Evolutionary conservation across 2,329 filamentous ascomycete genomes (phyloP).

Genomic region (Fusarium redolens): DNA sequence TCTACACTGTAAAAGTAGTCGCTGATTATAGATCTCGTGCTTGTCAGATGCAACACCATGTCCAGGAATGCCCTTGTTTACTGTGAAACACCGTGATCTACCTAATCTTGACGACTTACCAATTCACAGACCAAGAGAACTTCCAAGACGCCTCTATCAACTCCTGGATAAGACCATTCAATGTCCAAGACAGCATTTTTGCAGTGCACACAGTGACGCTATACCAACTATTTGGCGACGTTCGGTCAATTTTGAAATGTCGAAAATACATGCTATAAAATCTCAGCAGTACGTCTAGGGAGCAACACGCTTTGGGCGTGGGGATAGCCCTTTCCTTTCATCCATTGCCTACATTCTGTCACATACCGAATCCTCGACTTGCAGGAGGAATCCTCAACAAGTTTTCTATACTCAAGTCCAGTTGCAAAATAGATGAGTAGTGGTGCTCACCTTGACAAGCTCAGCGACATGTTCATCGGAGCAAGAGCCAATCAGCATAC

Average conservation of each 20-base stretch:
- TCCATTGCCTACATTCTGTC: too few relatives aligned
- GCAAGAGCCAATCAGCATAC: conserved; percentile 18
- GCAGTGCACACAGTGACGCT: too few relatives aligned
- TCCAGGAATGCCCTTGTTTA: not conserved
- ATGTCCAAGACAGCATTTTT: not conserved
- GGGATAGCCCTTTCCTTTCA: too few relatives aligned
- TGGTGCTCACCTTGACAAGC: not conserved
- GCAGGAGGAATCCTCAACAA: not conserved
- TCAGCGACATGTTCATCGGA: not conserved
- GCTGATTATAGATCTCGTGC: not conserved
- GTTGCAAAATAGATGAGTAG: not conserved
- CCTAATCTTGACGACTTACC: not conserved
- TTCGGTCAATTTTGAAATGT: too few relatives aligned
- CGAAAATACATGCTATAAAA: too few relatives aligned
- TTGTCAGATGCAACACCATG: too few relatives aligned
- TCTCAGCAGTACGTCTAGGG: too few relatives aligned
- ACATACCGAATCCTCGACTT: too few relatives aligned
- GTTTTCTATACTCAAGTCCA: too few relatives aligned
- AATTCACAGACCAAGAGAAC: not conserved
- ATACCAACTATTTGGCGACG: too few relatives aligned
- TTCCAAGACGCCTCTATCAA: not conserved
- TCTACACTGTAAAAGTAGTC: not conserved
- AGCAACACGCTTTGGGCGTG: too few relatives aligned
- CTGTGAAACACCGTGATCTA: not conserved
- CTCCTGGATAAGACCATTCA: not conserved